Base-by-base conservation (phyloP, 257 asterid genomes). In the Cordia subcordata region DNA sequence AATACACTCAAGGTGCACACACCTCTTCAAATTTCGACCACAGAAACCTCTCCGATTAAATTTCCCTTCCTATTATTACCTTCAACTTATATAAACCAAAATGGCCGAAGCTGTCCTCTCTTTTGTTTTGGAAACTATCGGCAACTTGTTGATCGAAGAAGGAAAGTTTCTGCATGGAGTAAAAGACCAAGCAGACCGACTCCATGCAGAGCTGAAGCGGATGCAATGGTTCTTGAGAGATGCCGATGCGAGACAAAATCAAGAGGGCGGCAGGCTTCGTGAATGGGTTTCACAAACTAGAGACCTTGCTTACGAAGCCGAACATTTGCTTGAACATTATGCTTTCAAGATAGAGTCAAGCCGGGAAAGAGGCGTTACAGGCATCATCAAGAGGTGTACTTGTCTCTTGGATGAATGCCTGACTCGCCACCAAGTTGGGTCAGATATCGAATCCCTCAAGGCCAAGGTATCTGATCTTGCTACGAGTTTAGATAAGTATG, bases 291-390 rank as follows among this genome's bases (percentile, higher is more conserved):
- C 32, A 0, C 61, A 44, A 15, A 27, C 15, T 18, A 22, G 18
- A 15, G 60, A 52, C 9, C 35, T 54, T 54, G 68, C 46, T 54
- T 60, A 63, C 42, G 61, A 63, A 40, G 61, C 55, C 0, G 55
- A 16, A 4, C n/a, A n/a, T n/a, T 14, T 54, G 5, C 39, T 54
- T 1, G 47, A 53, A 53, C 20, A 14, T 8, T 53, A 63, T 27
- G 52, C 53, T 22, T 54, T 53, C 35, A 40, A 45, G 53, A 18
- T 53, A 40, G 55, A 14, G 20, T 53, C 55, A 17, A 4, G 51
- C 18, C n/a, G 45, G 17, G 53, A 49, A 21, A 22, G 54, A 63
- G 68, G 60, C 12, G 13, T 15, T 1, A 13, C 21, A 8, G 9
- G 27, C 15, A 33, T 9, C 15, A 53, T 53, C 18, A 63, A 54